Conservation (phyloP, 1,139 yeast genomes). For the Suhomyces chickasaworum region DNA sequence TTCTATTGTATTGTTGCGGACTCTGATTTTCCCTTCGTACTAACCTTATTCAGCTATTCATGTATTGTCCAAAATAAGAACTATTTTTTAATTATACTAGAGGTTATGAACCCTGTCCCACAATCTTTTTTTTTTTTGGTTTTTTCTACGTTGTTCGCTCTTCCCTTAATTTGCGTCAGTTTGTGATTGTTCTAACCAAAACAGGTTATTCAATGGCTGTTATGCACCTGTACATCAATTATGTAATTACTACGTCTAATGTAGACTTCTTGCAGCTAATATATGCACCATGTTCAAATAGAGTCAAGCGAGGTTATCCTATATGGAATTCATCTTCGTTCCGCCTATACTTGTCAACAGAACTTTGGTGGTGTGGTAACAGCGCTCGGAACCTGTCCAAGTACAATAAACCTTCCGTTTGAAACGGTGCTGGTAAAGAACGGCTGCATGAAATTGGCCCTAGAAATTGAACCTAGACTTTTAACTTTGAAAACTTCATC, state of each 20-base stretch:
- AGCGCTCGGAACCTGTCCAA: neutral
- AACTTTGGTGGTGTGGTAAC: neutral
- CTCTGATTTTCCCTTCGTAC: neutral
- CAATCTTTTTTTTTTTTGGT: no score
- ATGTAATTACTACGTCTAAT: neutral
- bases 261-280: neutral
- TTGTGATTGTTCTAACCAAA: neutral
- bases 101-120: neutral
- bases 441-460: neutral
- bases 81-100: no score
- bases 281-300: neutral
- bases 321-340: no score
- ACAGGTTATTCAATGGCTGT: neutral
- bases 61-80: neutral
- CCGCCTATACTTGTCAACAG: neutral
- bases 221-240: neutral
- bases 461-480: no score
- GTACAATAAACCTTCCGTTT: neutral
- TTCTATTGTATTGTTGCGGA: neutral
- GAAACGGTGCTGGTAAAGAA: neutral
- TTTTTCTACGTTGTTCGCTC: no score
- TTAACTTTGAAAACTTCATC: no score
- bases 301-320: neutral
- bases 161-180: neutral
- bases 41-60: neutral